Conservation (phyloP, 192 early-diverging fungal genomes). For the Backusella circina region DNA sequence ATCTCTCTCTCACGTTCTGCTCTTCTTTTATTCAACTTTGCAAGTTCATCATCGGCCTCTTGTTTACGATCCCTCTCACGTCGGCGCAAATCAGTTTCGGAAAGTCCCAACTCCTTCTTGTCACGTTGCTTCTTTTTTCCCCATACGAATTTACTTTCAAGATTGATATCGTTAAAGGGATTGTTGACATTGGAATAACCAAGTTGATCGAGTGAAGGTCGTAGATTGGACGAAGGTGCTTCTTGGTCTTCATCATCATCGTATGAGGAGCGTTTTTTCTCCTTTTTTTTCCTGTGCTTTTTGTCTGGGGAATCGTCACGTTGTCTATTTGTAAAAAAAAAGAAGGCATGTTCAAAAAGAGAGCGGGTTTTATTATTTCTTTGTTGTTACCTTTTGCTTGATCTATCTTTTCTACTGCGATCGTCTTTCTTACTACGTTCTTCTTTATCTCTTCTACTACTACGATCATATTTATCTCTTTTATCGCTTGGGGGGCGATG, state of each 20-base stretch:
- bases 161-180: constrained; percentile 76
- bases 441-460: not conserved
- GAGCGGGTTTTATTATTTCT: not conserved
- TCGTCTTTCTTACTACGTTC: not conserved
- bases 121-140: constrained; percentile 89
- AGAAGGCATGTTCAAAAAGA: not conserved
- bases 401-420: not conserved
- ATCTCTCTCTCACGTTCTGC: constrained; percentile 80
- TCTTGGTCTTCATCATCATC: not conserved
- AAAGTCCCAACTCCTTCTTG: constrained; percentile 58
- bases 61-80: constrained; percentile 50
- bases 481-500: not conserved
- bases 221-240: not conserved
- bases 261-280: not conserved
- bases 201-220: constrained; percentile 9
- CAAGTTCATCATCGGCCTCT: constrained; percentile 75
- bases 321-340: not conserved
- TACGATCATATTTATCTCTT: not conserved
- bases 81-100: constrained; percentile 49
- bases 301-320: not conserved
- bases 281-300: not conserved
- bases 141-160: constrained; percentile 91
- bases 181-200: constrained; percentile 74
- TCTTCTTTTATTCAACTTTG: constrained; percentile 76
- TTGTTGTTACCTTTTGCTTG: not conserved